phyloP scores from a whole-genome alignment of 257 asterid species.

The Fraxinus anomala region DNA sequence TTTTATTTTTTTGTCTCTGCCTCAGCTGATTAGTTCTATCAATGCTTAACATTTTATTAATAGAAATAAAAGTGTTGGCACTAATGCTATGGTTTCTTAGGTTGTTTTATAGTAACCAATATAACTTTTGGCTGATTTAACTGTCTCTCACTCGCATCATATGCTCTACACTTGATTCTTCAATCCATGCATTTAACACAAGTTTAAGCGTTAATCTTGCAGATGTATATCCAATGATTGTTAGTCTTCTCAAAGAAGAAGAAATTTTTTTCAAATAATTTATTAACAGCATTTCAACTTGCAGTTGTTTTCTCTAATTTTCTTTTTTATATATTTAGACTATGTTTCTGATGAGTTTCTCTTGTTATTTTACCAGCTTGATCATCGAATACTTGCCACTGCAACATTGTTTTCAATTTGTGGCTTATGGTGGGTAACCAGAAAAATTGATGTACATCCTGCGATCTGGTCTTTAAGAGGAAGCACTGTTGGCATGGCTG shows the following conservation, averaged over 20 bases:
- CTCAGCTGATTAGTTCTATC: background rate
- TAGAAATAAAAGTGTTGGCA: background rate
- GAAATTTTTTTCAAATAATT: background rate
- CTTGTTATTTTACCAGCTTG: slow-evolving; percentile 53
- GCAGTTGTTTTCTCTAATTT: background rate
- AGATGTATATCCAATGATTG: background rate
- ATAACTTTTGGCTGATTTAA: background rate
- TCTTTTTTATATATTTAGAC: background rate
- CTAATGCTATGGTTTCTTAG: background rate
- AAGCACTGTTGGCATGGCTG: slow-evolving; percentile 80
- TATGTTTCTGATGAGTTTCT: slow-evolving; percentile 21
- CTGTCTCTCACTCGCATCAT: background rate
- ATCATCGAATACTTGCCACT: slow-evolving; percentile 90
- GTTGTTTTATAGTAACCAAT: background rate
- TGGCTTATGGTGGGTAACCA: slow-evolving; percentile 76
- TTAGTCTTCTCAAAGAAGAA: background rate
- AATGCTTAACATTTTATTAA: background rate
- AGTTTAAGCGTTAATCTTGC: too few species aligned
- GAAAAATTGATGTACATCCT: slow-evolving; percentile 81
- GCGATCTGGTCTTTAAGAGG: slow-evolving; percentile 63
- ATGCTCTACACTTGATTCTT: background rate
- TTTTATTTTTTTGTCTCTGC: background rate
- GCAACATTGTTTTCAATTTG: slow-evolving; percentile 69
- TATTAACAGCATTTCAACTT: background rate
- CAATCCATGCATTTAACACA: too few species aligned